phyloP scores from a whole-genome alignment of 805 yeast genomes.

The Candida ficus region DNA sequence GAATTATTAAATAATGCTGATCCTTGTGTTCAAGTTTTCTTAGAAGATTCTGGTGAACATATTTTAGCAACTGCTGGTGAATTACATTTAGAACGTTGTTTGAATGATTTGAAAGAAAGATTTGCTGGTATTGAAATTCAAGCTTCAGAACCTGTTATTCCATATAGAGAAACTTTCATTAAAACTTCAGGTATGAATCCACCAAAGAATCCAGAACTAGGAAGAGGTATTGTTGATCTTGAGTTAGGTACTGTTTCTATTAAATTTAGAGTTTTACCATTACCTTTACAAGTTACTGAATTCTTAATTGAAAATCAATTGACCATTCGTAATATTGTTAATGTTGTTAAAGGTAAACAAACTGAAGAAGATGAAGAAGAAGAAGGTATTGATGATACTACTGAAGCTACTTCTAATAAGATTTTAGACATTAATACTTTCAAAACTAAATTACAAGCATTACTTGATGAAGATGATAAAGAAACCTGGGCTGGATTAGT shows the following conservation, averaged over 20 bases:
- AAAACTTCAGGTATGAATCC: slow-evolving; percentile 47
- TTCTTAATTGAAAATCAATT: slow-evolving; percentile 44
- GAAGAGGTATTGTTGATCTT: slow-evolving; percentile 46
- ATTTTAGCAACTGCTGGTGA: slow-evolving; percentile 96
- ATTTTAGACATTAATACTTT: slow-evolving; percentile 27
- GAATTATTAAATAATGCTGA: slow-evolving; percentile 80
- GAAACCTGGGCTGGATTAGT: slow-evolving; percentile 27
- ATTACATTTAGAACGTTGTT: slow-evolving; percentile 88
- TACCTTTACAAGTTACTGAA: slow-evolving; percentile 45
- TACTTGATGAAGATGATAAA: slow-evolving; percentile 25
- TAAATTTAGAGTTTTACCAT: slow-evolving; percentile 42
- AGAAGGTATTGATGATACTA: slow-evolving; percentile 21
- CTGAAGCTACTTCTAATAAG: slow-evolving; percentile 16
- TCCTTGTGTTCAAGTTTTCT: slow-evolving; percentile 85
- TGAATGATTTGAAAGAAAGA: slow-evolving; percentile 83
- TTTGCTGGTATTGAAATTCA: slow-evolving; percentile 89
- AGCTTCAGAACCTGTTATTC: slow-evolving; percentile 88
- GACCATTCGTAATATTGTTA: slow-evolving; percentile 35
- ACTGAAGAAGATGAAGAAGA: slow-evolving; percentile 16
- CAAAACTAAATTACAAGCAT: slow-evolving; percentile 27
- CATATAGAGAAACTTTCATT: slow-evolving; percentile 81
- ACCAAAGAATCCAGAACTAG: slow-evolving; percentile 38
- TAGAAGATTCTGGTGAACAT: slow-evolving; percentile 89
- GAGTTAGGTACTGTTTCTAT: slow-evolving; percentile 45
- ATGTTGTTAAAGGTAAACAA: slow-evolving; percentile 12